Base-by-base conservation (phyloP, 2,329 filamentous ascomycete species). In the Colletotrichum karsti region DNA sequence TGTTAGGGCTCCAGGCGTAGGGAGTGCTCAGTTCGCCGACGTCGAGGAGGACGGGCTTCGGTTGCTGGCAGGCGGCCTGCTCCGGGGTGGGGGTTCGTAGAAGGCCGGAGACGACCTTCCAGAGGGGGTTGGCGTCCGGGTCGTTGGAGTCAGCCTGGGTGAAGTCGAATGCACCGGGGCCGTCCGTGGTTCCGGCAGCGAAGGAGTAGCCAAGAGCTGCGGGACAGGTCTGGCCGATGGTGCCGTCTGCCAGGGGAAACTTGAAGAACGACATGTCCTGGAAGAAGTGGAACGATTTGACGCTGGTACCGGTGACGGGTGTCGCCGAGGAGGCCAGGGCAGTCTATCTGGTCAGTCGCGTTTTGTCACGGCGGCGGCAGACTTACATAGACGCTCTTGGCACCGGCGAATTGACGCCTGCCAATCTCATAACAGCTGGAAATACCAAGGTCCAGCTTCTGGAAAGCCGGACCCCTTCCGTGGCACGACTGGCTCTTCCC, bases 151-250 rank as follows among this genome's bases (percentile, higher is more conserved):
- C 88, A 71, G 94, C 95, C 76, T 98, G 95, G 1, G 93, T 96
- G 77, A 98, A 98, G 79, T 98, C 95, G 74, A 97, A 97, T 0
- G 90, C 90, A 1, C 95, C 95, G 0, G 95, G 95, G 6, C 95
- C 94, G 77, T 98, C 95, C 0, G 93, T 93, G 0, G 95, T 98
- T 10, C 95, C 95, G 1, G 93, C 95, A 0, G 95, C 95, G 76
- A 98, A 98, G 0, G 93, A 95, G 77, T 96, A 97, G 6, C 95
- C 95, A 67, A 98, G 82, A 0, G 94, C 94, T 0, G 95, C 95
- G 4, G 94, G 91, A 73, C 95, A 98, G 0, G 95, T 97, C 55
- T 82, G 84, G 7, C 90, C 92, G 30, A 81, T 81, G 3, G 88
- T 89, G 50, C 93, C 92, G 72, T 97, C 94, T 0, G 91, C 87